Evolutionary conservation across 2,329 filamentous ascomycete genomes (phyloP).

Genomic region (Alternaria conjuncta): DNA sequence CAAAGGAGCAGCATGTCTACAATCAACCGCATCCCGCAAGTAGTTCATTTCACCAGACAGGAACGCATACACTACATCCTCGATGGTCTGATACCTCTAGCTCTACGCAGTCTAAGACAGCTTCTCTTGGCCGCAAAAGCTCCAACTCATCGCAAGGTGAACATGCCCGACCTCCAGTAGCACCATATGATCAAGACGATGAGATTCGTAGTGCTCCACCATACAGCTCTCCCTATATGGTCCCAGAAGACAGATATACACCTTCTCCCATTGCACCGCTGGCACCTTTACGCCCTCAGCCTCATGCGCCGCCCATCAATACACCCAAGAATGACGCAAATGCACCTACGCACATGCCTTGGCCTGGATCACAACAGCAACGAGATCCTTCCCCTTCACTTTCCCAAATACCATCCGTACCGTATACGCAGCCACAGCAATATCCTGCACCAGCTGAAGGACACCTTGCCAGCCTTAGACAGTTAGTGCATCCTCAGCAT

Average conservation of each 20-base stretch:
- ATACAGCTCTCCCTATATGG: constrained; percentile 4
- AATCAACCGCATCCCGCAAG: constrained; percentile 11
- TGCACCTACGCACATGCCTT: constrained; percentile 5
- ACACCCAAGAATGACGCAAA: background rate
- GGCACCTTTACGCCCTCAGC: constrained; percentile 13
- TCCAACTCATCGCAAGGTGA: constrained; percentile 32
- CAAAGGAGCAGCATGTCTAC: constrained; percentile 13
- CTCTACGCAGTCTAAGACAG: constrained; percentile 34
- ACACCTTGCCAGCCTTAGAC: background rate
- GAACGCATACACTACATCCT: constrained; percentile 10
- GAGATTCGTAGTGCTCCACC: constrained; percentile 1
- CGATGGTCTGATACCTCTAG: constrained; percentile 36
- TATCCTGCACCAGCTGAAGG: background rate
- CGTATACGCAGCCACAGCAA: background rate
- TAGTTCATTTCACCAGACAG: constrained; percentile 15
- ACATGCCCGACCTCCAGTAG: background rate
- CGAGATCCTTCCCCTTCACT: background rate
- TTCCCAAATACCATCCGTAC: background rate
- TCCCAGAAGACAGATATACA: constrained; percentile 5
- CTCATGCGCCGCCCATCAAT: background rate
- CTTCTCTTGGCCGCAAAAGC: constrained; percentile 34
- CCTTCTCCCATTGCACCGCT: constrained; percentile 21
- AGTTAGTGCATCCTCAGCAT: constrained; percentile 1
- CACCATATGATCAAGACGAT: background rate
- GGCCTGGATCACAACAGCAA: constrained; percentile 10